These are phyloP conservation scores for Fraxinus albicans DNA, from an alignment of 305 asterid species.

Conservation along the genomic window DNA sequence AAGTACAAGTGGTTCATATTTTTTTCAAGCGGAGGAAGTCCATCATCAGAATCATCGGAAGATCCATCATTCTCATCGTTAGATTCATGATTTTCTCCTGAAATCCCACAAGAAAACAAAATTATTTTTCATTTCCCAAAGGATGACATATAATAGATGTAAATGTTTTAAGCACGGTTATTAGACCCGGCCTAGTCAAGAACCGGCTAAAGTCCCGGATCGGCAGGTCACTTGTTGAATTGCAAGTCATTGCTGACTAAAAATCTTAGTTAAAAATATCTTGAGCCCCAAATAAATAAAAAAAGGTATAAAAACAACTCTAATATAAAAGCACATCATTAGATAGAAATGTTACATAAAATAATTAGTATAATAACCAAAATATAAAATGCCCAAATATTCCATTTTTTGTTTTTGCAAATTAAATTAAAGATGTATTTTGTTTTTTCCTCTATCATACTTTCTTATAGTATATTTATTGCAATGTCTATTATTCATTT, in stretches of 20 bases:
- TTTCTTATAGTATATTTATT: background rate
- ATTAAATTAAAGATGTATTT: background rate
- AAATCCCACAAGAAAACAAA: constrained; percentile 1
- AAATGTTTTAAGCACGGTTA: background rate
- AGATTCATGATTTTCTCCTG: constrained; percentile 44
- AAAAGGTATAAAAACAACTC: background rate
- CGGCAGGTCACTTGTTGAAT: background rate
- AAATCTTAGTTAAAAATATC: background rate
- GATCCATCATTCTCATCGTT: constrained; percentile 40
- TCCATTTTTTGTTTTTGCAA: background rate
- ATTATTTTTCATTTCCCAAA: background rate
- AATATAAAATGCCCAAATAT: background rate
- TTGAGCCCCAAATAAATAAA: background rate
- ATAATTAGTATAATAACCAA: background rate
- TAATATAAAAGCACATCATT: background rate
- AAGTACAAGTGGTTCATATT: constrained; percentile 70
- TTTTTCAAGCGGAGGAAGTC: constrained; percentile 88
- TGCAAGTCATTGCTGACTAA: background rate
- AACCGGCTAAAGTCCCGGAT: background rate
- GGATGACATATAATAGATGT: background rate
- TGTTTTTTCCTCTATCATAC: background rate
- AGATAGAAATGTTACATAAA: background rate
- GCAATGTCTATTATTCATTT: background rate
- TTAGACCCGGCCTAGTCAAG: background rate
- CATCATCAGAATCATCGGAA: constrained; percentile 64